phyloP scores from a whole-genome alignment of 2,329 filamentous ascomycete species.

The Ceratocystis alfenasii region DNA sequence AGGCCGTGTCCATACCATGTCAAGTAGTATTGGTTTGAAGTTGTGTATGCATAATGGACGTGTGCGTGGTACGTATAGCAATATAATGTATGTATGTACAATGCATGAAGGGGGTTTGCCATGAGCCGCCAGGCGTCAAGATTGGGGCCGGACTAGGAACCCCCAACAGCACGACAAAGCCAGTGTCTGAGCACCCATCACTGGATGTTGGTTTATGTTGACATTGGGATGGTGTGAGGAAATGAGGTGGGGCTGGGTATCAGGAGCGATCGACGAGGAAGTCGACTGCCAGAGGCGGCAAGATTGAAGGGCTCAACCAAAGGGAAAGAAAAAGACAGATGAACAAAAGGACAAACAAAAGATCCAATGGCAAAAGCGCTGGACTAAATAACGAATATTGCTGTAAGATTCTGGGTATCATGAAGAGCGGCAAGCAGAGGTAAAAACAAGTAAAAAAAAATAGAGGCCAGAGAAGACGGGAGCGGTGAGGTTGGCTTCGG shows the following conservation, averaged over 20 bases:
- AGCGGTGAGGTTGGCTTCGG: background rate
- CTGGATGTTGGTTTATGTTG: background rate
- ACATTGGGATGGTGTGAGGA: background rate
- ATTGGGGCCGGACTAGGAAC: background rate
- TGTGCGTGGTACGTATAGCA: background rate
- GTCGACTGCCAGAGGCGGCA: background rate
- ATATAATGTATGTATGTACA: background rate
- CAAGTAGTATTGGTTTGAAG: background rate
- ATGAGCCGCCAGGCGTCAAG: background rate
- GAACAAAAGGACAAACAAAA: background rate
- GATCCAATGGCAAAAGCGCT: constrained; percentile 4
- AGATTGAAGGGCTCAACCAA: background rate
- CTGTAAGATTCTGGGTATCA: background rate
- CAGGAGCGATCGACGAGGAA: background rate
- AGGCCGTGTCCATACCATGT: background rate
- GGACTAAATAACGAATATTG: background rate
- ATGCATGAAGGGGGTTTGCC: background rate
- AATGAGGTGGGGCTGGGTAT: background rate
- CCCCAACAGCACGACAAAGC: background rate
- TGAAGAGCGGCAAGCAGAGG: background rate
- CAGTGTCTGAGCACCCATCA: constrained; percentile 6
- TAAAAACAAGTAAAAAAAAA: constrained; percentile 1
- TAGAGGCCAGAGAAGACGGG: background rate
- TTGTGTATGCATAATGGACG: background rate
- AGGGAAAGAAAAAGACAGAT: background rate